These are phyloP conservation scores for Hirschfeldia incana DNA, from an alignment of 345 rosid species.

Conservation along the genomic window DNA sequence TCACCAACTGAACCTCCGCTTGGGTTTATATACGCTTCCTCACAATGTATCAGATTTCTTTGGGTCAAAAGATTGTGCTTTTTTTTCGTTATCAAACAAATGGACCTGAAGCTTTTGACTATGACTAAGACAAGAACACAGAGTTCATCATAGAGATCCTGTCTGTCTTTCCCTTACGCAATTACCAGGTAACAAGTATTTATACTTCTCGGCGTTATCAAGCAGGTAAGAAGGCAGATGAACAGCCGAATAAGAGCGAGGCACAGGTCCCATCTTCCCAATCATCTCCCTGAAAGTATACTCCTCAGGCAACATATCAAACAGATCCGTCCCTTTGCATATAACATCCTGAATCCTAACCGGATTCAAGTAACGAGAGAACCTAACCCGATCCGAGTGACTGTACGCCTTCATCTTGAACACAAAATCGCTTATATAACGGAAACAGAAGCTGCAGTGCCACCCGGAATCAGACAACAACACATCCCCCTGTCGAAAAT, in stretches of 20 bases:
- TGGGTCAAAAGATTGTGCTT: background rate
- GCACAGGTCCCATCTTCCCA: conserved; percentile 86
- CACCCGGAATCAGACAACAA: conserved; percentile 80
- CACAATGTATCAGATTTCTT: background rate
- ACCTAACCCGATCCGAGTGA: conserved; percentile 84
- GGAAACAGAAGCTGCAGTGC: conserved; percentile 98
- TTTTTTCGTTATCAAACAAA: too few species aligned
- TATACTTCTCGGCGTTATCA: conserved; percentile 66
- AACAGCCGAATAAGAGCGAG: conserved; percentile 72
- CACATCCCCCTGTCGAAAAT: conserved; percentile 69
- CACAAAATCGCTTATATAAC: conserved; percentile 63
- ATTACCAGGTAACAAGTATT: conserved; percentile 77
- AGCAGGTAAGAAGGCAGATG: conserved; percentile 74
- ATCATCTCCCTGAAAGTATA: conserved; percentile 84
- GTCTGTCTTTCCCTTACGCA: conserved; percentile 73
- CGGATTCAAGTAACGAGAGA: conserved; percentile 76
- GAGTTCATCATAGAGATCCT: background rate
- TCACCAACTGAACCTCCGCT: conserved; percentile 7
- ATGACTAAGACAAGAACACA: conserved; percentile 28
- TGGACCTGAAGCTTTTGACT: background rate
- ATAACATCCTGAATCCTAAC: conserved; percentile 78
- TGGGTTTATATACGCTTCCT: background rate
- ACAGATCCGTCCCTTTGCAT: conserved; percentile 73
- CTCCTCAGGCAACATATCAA: conserved; percentile 94
- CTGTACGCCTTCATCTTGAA: conserved; percentile 99